Percentiles rank a stretch among this genome's conserved stretches.
These are phyloP conservation scores for Leccinum pachyderme DNA, from an alignment of 1,284 basidiomycete species.

Conservation along the genomic window DNA sequence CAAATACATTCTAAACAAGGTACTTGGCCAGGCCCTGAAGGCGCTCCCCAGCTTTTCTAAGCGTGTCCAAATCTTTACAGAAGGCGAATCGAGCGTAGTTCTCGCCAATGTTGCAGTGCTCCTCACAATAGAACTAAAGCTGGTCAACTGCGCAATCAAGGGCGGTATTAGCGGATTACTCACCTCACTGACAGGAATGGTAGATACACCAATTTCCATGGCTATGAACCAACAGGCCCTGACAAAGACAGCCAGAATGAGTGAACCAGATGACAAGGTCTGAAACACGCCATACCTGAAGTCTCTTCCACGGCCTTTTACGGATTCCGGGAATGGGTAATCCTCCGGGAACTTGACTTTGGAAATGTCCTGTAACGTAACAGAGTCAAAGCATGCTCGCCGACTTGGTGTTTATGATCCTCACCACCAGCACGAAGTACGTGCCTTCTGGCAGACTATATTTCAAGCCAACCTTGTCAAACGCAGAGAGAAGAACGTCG, in stretches of 20 bases:
- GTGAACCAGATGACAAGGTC: background rate
- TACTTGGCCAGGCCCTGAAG: conserved; percentile 74
- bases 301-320: conserved; percentile 82
- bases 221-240: conserved; percentile 93
- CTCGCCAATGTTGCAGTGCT: conserved; percentile 83
- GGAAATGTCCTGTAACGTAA: conserved; percentile 69
- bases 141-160: conserved; percentile 1
- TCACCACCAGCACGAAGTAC: conserved; percentile 86
- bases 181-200: conserved; percentile 92
- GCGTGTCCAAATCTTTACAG: conserved; percentile 87
- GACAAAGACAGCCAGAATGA: conserved; percentile 1
- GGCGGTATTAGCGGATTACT: conserved; percentile 23
- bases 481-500: conserved; percentile 67
- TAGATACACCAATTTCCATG: conserved; percentile 83
- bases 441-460: conserved; percentile 88
- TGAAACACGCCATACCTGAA: conserved; percentile 59
- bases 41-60: conserved; percentile 75
- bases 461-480: conserved; percentile 83
- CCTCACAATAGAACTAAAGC: conserved; percentile 82
- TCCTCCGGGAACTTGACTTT: conserved; percentile 77
- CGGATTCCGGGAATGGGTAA: conserved; percentile 77
- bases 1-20: conserved; percentile 34
- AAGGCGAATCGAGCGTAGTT: conserved; percentile 87
- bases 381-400: conserved; percentile 2
- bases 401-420: conserved; percentile 17